Base-by-base conservation (phyloP, 495 filamentous ascomycete species). In the Hypoxylon perforatum region DNA sequence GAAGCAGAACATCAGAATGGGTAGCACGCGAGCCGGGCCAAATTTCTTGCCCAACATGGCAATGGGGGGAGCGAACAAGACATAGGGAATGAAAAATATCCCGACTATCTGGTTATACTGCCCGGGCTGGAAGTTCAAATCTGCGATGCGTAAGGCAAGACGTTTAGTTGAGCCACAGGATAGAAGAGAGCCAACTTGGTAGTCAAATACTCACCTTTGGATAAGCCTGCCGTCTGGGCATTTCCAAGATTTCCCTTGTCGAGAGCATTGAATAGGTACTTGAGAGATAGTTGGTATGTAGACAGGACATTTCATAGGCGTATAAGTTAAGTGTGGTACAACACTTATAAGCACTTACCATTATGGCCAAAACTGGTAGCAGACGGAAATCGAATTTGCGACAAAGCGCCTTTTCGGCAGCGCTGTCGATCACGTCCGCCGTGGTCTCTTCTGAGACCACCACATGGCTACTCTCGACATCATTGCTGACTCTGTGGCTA, bases 11-110 rank as follows among this genome's bases (percentile, higher is more conserved):
- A 92, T 92, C 76, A 91, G 77, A 19, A 86, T 65, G 3, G 90
- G 87, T 5, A 92, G 79, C n/a, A 90, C 86, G 3, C 81, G 78
- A 25, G 85, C 80, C 1, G 88, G 86, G 4, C 88, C 87, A 54
- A 79, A 87, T 55, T 85, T 88, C 76, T 92, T 91, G 48, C 87
- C 88, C 3, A 90, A 71, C 77, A 93, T 87, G 6, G 84, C 88
- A 45, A 91, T 62, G 1, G 85, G 85, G 1, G 88, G 89, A 6
- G 87, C 90, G 45, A 85, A 88, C 14, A 92, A 70, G 46, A 92
- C 88, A 69, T 90, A 93, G 7, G 91, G 91, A n/a, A 93, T 78
- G 73, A 89, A 92, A 78, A 93, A 93, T 63, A 92, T 87, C 18
- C 83, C 85, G 15, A 92, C 76, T 11, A 92, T 83, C 18, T 86